Conservation (phyloP, 768 basidiomycete genomes). For the Lactifluus echinatus region DNA sequence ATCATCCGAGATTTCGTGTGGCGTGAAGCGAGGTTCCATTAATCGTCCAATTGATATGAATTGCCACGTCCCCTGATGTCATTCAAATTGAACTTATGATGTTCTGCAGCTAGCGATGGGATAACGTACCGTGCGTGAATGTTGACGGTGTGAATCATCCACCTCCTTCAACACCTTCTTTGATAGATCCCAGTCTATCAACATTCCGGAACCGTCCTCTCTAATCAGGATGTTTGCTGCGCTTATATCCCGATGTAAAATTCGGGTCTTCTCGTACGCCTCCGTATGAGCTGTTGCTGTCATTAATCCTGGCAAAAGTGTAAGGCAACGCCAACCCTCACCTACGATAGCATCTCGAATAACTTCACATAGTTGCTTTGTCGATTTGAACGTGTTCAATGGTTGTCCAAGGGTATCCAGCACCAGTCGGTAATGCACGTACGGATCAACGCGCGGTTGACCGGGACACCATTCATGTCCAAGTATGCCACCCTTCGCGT, state of each 20-base stretch:
- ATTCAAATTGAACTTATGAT: neutral
- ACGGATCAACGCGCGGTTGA: neutral
- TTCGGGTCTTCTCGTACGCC: neutral
- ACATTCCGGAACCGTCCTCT: neutral
- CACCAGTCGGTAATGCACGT: neutral
- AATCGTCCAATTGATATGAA: conserved; percentile 11
- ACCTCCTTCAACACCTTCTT: neutral
- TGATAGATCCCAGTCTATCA: conserved; percentile 6
- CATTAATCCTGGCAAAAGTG: neutral
- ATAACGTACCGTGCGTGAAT: neutral
- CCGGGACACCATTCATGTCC: neutral
- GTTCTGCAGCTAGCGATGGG: neutral
- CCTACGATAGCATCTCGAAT: neutral
- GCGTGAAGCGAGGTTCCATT: neutral
- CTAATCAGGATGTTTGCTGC: neutral
- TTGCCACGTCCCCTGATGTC: conserved; percentile 19
- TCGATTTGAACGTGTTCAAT: neutral
- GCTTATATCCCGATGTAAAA: conserved; percentile 9
- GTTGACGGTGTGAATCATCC: neutral
- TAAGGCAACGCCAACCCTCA: neutral
- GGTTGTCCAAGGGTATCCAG: neutral
- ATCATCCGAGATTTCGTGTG: conserved; percentile 14
- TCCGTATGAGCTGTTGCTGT: neutral
- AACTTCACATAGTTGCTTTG: neutral
- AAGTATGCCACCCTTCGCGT: neutral